Evolutionary conservation across 2,329 filamentous ascomycete genomes (phyloP), one percentile per base, ranked within the genome.

Genomic region (Periconia macrospinosa): DNA sequence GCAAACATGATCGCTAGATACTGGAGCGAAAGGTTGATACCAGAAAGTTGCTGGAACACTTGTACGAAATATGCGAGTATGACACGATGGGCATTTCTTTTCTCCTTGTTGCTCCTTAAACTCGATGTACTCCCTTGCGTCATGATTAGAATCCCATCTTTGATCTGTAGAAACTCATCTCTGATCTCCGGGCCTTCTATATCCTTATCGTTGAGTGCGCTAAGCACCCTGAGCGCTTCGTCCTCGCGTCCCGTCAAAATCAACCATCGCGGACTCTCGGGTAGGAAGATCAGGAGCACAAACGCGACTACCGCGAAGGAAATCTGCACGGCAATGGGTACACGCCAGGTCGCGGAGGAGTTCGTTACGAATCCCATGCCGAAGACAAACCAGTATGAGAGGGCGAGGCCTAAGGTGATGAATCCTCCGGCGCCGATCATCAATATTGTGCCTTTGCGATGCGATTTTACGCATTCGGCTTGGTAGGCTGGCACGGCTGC

Each of bases 261-360:
- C 7, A 86, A 74, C 80, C 82, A 85, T 49, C 83, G 77, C 10
- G 83, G 83, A 0, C 81, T 83, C 60, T 86, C 83, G 11, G 83
- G 83, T 1, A 85, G 72, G 14, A 75, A 74, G 50, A 80, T 71
- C 3, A 81, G 55, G 5, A 82, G 78, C 41, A 81, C 77, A 47
- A 85, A 71, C 23, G 84, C 82, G 35, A 84, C 72, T 2, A 81
- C 53, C 0, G 82, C 81, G 49, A 85, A 81, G 33, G 83, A 61
- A 57, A 83, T 83, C 66, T 86, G 83, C 65, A 85, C 82, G 8
- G 79, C 80, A 47, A 85, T 77, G 0, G 82, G 82, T 55, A 84
- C 81, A 45, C 82, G 75, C 82, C 82, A 84, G 46, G 67, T 58
- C 19, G 70, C 63, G 2, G 64, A 63, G 14, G 57, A 58, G 45